Base-by-base conservation (phyloP, 805 yeast genomes). In the Candida sphagnicola region DNA sequence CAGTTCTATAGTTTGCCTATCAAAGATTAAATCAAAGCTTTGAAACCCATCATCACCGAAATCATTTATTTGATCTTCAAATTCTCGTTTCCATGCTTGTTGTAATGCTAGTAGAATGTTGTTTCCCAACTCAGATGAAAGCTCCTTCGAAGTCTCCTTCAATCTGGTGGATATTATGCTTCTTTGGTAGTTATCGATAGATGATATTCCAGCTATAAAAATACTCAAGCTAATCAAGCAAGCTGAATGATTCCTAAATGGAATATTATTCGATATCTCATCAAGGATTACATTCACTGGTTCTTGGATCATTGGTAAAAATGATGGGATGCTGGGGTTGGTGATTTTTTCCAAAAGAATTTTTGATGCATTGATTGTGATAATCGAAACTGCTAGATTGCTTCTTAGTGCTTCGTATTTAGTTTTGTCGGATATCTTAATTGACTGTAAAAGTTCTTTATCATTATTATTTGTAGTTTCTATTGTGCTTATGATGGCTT, bases 1-100 rank as follows among this genome's bases (percentile, higher is more conserved):
- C 34, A 21, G 34, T 19, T 39, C 42, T n/a, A 39, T 34, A 4
- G 35, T 31, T 16, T 28, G 28, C 26, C 41, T 33, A 38, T 38
- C 38, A 28, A 32, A 28, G 5, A 37, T 14, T 16, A 37, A 24
- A 31, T 39, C 38, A 34, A 39, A 39, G n/a, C 32, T 16, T 26
- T 39, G 30, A 19, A 23, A 39, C 18, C 38, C 42, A 23, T 34
- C 34, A 25, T 39, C 42, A 12, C 42, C 42, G 4, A 34, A 25
- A 6, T 13, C 15, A 14, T 8, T 18, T 3, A 17, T 12, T 17
- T 34, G 14, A 29, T 39, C 42, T 4, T 6, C 3, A 6, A 5
- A 16, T 31, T 39, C 42, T n/a, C 32, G 18, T 15, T 28, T 25
- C 42, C 42, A 39, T n/a, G 39, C 34, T 4, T n/a, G 6, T 25